These are phyloP conservation scores for Aureobasidium namibiae DNA, from an alignment of 2,329 filamentous ascomycete species.

Conservation along the genomic window DNA sequence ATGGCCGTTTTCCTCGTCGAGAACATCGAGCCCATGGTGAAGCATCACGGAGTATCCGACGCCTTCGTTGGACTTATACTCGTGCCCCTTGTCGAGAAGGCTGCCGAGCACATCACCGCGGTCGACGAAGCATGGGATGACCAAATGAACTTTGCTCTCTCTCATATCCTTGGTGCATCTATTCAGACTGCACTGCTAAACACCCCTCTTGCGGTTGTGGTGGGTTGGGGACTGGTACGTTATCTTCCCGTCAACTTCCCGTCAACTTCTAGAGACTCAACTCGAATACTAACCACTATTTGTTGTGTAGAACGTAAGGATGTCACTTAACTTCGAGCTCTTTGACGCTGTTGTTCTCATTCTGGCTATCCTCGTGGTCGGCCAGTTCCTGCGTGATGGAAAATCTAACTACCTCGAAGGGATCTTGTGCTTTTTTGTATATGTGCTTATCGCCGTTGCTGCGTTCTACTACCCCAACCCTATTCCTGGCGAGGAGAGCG, in stretches of 20 bases:
- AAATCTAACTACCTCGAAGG: conserved; percentile 91
- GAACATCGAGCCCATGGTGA: conserved; percentile 57
- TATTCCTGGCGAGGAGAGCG: neutral
- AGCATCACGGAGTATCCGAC: conserved; percentile 42
- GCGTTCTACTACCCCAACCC: conserved; percentile 56
- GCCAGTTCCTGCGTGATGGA: conserved; percentile 77
- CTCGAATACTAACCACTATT: conserved; percentile 73
- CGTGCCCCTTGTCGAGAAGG: conserved; percentile 75
- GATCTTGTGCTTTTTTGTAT: conserved; percentile 64
- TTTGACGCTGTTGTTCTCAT: conserved; percentile 80
- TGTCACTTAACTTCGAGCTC: conserved; percentile 78
- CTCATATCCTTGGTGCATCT: conserved; percentile 77
- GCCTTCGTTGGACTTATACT: conserved; percentile 64
- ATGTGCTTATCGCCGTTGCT: conserved; percentile 54
- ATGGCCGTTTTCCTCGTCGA: conserved; percentile 70
- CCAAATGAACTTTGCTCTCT: conserved; percentile 68
- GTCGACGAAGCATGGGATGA: conserved; percentile 79
- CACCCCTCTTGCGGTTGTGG: conserved; percentile 71
- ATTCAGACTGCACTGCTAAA: conserved; percentile 88
- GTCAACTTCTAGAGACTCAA: too few relatives aligned
- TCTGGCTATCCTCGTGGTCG: conserved; percentile 76
- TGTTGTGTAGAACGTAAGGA: conserved; percentile 43
- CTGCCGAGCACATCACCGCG: conserved; percentile 74
- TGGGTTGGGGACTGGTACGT: conserved; percentile 70
- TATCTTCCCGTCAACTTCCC: too few relatives aligned